Conservation (phyloP, 2,329 filamentous ascomycete species). For the Rutstroemia sp. region DNA sequence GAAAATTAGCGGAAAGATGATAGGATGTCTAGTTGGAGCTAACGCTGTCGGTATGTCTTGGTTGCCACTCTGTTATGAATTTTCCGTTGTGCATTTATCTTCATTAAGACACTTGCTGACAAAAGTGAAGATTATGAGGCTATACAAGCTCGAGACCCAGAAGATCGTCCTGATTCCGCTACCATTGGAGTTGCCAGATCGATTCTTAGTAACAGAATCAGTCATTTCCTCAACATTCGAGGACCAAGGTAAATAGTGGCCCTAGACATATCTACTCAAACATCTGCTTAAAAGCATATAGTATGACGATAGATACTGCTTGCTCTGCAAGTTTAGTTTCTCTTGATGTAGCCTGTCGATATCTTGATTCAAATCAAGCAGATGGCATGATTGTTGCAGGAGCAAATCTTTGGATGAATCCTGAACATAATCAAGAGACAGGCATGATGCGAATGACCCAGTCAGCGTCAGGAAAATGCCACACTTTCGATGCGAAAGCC, state of each 20-base stretch:
- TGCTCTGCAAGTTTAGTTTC: constrained; percentile 50
- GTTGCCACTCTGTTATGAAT: constrained; percentile 10
- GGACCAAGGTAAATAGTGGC: constrained; percentile 33
- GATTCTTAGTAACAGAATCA: constrained; percentile 42
- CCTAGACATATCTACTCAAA: not conserved
- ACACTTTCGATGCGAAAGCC: constrained; percentile 1
- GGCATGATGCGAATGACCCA: constrained; percentile 1
- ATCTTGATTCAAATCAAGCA: constrained; percentile 31
- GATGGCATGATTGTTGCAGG: constrained; percentile 25
- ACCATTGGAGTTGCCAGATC: constrained; percentile 9
- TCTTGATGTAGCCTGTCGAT: constrained; percentile 35
- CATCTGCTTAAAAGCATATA: constrained; percentile 20
- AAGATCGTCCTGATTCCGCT: constrained; percentile 8
- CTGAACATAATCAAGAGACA: not conserved
- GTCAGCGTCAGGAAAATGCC: constrained; percentile 3
- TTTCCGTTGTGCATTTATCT: not conserved
- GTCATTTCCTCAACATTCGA: constrained; percentile 47
- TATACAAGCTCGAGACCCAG: constrained; percentile 15
- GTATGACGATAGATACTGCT: constrained; percentile 50
- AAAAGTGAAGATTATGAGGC: constrained; percentile 11
- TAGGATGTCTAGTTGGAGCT: constrained; percentile 14
- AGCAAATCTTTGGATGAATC: constrained; percentile 17
- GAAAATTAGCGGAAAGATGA: constrained; percentile 6
- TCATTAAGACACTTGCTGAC: constrained; percentile 12
- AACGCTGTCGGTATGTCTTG: constrained; percentile 28